These are phyloP conservation scores for Chlorencoelia australis DNA, from an alignment of 2,329 filamentous ascomycete genomes.

Conservation along the genomic window DNA sequence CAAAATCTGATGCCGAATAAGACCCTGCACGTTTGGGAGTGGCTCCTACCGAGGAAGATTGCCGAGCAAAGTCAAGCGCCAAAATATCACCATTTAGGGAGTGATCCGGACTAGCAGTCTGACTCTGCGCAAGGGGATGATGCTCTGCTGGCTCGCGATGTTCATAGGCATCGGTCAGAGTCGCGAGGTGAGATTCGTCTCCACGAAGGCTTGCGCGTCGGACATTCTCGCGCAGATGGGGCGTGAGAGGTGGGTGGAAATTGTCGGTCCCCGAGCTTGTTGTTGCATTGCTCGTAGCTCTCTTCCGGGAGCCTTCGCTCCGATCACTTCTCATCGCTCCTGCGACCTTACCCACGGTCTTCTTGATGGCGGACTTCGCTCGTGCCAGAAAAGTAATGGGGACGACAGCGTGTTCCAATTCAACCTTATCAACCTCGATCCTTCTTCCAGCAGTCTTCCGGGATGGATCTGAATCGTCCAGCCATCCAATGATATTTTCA, in stretches of 20 bases:
- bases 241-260: slow-evolving; percentile 35
- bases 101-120: slow-evolving; percentile 58
- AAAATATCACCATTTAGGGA: slow-evolving; percentile 25
- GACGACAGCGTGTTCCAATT: slow-evolving; percentile 83
- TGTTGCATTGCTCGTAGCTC: slow-evolving; percentile 52
- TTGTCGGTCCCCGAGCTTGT: slow-evolving; percentile 55
- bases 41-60: slow-evolving; percentile 31
- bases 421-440: slow-evolving; percentile 85
- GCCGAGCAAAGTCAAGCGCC: slow-evolving; percentile 27
- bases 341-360: slow-evolving; percentile 53
- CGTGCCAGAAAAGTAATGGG: slow-evolving; percentile 81
- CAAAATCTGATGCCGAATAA: slow-evolving; percentile 29
- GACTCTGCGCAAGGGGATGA: slow-evolving; percentile 67
- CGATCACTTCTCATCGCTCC: slow-evolving; percentile 36
- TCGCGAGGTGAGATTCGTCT: slow-evolving; percentile 45
- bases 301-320: slow-evolving; percentile 43
- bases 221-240: slow-evolving; percentile 25
- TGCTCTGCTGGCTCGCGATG: slow-evolving; percentile 47
- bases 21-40: slow-evolving; percentile 26
- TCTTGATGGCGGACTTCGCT: slow-evolving; percentile 68
- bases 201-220: slow-evolving; percentile 47
- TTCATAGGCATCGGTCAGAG: slow-evolving; percentile 29
- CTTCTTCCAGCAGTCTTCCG: slow-evolving; percentile 67
- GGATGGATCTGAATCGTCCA: slow-evolving; percentile 87
- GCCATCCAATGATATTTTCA: slow-evolving; percentile 65